These are phyloP conservation scores for Vigna trinervia DNA, from an alignment of 306 rosid species.

Conservation along the genomic window DNA sequence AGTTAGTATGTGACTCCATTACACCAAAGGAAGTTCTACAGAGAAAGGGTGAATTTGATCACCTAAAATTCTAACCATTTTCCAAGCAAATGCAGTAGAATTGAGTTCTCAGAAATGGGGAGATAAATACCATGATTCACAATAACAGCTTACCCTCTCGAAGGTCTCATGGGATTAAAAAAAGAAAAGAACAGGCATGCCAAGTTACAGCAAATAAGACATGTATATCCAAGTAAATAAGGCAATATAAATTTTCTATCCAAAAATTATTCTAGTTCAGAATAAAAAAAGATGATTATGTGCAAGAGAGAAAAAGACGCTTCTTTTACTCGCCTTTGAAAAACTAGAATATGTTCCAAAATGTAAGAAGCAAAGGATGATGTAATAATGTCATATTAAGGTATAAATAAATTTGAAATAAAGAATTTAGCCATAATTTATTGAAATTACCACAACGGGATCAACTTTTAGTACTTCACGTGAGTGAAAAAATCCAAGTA, in stretches of 20 bases:
- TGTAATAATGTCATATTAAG: conserved; percentile 8
- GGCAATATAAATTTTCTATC: conserved; percentile 14
- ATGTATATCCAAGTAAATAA: neutral
- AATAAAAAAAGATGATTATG: neutral
- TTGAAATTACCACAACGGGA: neutral
- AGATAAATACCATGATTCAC: neutral
- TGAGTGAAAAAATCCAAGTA: conserved; percentile 5
- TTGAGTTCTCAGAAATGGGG: neutral
- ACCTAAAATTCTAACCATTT: conserved; percentile 18
- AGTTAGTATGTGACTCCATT: no score
- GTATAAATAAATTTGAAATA: neutral
- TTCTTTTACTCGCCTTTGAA: conserved; percentile 33
- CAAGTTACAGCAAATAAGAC: conserved; percentile 16
- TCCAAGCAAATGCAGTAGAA: conserved; percentile 38
- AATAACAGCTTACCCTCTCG: conserved; percentile 69
- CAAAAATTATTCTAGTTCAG: neutral
- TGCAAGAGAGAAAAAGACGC: conserved; percentile 6
- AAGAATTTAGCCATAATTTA: conserved; percentile 22
- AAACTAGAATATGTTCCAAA: conserved; percentile 35
- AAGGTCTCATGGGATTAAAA: conserved; percentile 54
- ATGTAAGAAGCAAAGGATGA: conserved; percentile 5
- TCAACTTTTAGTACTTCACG: conserved; percentile 12
- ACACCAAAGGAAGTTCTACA: neutral
- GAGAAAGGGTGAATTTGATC: conserved; percentile 4
- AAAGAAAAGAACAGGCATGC: conserved; percentile 27